Base-by-base conservation (phyloP, 371 early-diverging fungal species). In the Mucor irregularis region DNA sequence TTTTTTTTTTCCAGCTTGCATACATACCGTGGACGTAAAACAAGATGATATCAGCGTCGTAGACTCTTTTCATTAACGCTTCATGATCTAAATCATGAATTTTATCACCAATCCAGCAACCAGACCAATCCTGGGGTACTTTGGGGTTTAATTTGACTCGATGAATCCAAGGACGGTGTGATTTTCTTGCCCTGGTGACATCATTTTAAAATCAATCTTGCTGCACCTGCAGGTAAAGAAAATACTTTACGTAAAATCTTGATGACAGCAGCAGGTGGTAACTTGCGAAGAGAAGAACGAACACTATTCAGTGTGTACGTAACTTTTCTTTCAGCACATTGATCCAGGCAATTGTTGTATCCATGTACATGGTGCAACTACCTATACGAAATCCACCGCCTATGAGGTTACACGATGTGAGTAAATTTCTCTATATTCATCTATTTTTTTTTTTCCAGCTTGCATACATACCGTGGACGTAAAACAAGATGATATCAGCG, bases 341-440 rank as follows among this genome's bases (percentile, higher is more conserved):
- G 1, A 79, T 53, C 72, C 73, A 74, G 22, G 62, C 63, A 44
- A 79, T 66, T n/a, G 64, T 61, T 21, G 70, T 68, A 34, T 75
- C 79, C 74, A 76, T 71, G 33, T 67, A 79, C 79, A 79, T 79
- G 34, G 74, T 79, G 35, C 72, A 68, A 33, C 53, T 71, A 5
- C 79, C 79, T 7, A 79, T 60, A 44, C 79, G 66, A 43, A 76
- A 79, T 13, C 79, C 79, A 34, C 79, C 76, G 53, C 78, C 76
- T 76, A 46, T 38, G 13, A 17, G n/a, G 42, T 51, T 33, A 29
- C n/a, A 30, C 17, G 10, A 50, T 40, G 26, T 42, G n/a, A n/a
- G n/a, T n/a, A n/a, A n/a, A n/a, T n/a, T n/a, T n/a, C n/a, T n/a
- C n/a, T n/a, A n/a, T n/a, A n/a, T n/a, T n/a, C n/a, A n/a, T n/a